Percentiles rank a stretch among this genome's conserved stretches.
Evolutionary conservation across 352 stramenopile genomes (phyloP).

Genomic region (Pythium biforme): DNA sequence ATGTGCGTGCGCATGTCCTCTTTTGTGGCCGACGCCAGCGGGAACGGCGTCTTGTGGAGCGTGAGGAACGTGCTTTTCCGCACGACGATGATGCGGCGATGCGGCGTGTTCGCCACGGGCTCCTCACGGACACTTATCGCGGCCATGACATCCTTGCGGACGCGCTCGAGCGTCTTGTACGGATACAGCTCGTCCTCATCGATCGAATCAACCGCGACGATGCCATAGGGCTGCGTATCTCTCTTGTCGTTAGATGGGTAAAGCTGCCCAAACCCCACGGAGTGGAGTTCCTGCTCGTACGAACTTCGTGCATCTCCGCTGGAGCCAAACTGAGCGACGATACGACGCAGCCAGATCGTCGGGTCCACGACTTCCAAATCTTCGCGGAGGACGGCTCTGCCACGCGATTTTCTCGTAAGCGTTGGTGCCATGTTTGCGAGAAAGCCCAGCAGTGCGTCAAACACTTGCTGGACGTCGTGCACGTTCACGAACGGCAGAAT

Average conservation of each 20-base stretch:
- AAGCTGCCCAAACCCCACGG: conserved; percentile 29
- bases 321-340: conserved; percentile 26
- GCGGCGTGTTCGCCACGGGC: neutral
- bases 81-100: conserved; percentile 16
- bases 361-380: conserved; percentile 33
- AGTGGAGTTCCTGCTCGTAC: conserved; percentile 19
- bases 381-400: conserved; percentile 29
- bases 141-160: conserved; percentile 30
- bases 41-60: conserved; percentile 16
- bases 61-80: conserved; percentile 5
- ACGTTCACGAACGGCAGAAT: conserved; percentile 44
- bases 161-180: conserved; percentile 32
- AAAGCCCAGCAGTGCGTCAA: conserved; percentile 41
- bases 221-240: conserved; percentile 14
- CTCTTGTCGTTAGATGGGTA: conserved; percentile 22
- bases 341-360: conserved; percentile 39
- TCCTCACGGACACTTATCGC: conserved; percentile 20
- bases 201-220: conserved; percentile 20
- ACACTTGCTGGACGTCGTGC: conserved; percentile 42
- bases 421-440: conserved; percentile 44
- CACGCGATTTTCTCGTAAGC: conserved; percentile 22
- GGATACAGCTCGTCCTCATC: conserved; percentile 31
- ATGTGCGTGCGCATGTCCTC: conserved; percentile 13
- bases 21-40: neutral
- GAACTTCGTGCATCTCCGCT: neutral